Conservation (phyloP, 2,329 filamentous ascomycete genomes). For the Coniosporium tulheliwenetii region DNA sequence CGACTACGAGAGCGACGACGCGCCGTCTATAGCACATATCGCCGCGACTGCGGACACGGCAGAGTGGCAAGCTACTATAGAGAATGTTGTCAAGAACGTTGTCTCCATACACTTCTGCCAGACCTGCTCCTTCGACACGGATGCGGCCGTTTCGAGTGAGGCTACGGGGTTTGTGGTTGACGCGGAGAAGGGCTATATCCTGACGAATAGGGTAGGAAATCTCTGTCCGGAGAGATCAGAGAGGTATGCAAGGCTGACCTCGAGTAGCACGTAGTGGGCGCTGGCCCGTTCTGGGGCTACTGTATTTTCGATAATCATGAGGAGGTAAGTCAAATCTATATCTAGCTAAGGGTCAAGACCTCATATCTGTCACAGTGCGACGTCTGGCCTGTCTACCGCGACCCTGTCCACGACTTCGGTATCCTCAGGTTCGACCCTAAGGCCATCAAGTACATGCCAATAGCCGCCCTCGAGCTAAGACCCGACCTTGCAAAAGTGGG, state of each 20-base stretch:
- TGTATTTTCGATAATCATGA: conserved; percentile 99
- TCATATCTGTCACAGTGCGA: conserved; percentile 49
- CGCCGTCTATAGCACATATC: conserved; percentile 27
- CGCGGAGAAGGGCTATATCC: conserved; percentile 62
- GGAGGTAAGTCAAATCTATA: conserved; percentile 29
- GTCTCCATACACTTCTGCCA: conserved; percentile 99
- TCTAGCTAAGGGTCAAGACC: conserved; percentile 1
- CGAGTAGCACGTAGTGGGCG: conserved; percentile 66
- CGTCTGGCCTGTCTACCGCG: conserved; percentile 89
- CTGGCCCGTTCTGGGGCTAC: conserved; percentile 95
- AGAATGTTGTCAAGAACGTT: conserved; percentile 84
- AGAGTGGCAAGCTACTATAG: conserved; percentile 93
- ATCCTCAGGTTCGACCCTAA: conserved; percentile 93
- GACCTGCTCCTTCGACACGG: conserved; percentile 96
- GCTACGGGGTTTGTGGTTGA: conserved; percentile 97
- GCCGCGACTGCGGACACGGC: conserved; percentile 45
- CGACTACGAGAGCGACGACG: conserved; percentile 30
- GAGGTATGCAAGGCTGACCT: background rate
- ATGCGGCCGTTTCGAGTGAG: conserved; percentile 81
- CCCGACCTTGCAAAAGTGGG: conserved; percentile 81
- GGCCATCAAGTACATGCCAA: conserved; percentile 91
- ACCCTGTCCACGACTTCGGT: conserved; percentile 96
- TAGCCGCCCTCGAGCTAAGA: conserved; percentile 62
- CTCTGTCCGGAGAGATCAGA: background rate
- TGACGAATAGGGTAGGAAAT: conserved; percentile 29